Evolutionary conservation across 768 basidiomycete genomes (phyloP).

Genomic region (Infundibulicybe gibba): DNA sequence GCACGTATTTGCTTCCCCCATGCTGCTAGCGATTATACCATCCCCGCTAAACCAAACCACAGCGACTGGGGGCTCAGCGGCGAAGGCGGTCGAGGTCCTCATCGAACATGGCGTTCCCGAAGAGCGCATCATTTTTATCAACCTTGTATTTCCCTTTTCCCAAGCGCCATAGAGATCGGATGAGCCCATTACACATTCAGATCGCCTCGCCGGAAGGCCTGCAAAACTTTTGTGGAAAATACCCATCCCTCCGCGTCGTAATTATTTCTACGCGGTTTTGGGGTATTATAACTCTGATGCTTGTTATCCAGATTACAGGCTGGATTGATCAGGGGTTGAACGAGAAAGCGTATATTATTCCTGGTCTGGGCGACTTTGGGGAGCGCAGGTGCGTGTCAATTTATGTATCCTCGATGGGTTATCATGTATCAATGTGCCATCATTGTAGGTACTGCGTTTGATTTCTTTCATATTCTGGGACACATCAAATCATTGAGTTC

Average conservation of each 20-base stretch:
- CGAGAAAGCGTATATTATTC: slow-evolving; percentile 87
- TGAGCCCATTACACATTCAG: slow-evolving; percentile 21
- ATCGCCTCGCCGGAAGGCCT: slow-evolving; percentile 91
- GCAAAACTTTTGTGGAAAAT: slow-evolving; percentile 74
- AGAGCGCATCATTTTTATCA: slow-evolving; percentile 91
- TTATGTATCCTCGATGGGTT: too few species aligned
- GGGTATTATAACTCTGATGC: too few species aligned
- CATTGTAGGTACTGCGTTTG: too few species aligned
- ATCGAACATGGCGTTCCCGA: slow-evolving; percentile 89
- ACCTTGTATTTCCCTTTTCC: slow-evolving; percentile 52
- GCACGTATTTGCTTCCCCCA: slow-evolving; percentile 39
- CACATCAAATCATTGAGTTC: too few species aligned
- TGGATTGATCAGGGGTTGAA: slow-evolving; percentile 96
- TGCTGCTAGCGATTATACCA: neutral
- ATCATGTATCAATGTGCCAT: too few species aligned
- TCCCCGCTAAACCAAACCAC: slow-evolving; percentile 2
- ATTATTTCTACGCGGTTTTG: slow-evolving; percentile 21
- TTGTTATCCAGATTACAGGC: slow-evolving; percentile 76
- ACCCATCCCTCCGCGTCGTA: slow-evolving; percentile 74
- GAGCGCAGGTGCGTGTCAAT: slow-evolving; percentile 61
- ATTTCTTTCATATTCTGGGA: too few species aligned
- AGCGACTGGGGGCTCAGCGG: slow-evolving; percentile 96
- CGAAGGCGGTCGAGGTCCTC: slow-evolving; percentile 94
- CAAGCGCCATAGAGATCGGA: neutral
- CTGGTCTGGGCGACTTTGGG: slow-evolving; percentile 95